Evolutionary conservation across 768 basidiomycete genomes (phyloP), one percentile per base, ranked within the genome.

Genomic region (Amanita fuliginea): DNA sequence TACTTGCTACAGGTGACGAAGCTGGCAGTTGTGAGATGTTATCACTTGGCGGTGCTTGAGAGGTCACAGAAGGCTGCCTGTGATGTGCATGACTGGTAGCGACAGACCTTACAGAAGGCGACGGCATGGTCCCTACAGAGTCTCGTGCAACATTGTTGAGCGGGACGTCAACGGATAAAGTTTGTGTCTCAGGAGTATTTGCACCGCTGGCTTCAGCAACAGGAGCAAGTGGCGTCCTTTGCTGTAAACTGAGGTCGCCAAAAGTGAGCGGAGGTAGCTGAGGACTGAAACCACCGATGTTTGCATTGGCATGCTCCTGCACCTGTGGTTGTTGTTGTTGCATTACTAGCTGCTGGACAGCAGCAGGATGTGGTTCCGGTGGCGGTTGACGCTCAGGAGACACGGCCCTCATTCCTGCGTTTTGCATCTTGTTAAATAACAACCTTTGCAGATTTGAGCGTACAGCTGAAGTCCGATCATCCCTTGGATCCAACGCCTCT

Each of bases 401-500:
- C 30, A 54, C 54, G n/a, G 53, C 22, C 35, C 55, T 51, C 44
- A 42, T 52, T 41, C 64, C 62, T 33, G 60, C 56, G 41, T 64
- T 70, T 32, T 72, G 73, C 77, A 91, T 80, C 46, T 83, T 77
- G 33, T 79, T 72, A n/a, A 69, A 63, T 28, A 88, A 67, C 19
- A 89, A 74, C 40, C 71, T 70, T 52, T 81, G 70, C 47, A 92
- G 69, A 51, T 76, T 72, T 4, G 75, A 68, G 11, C 90, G 74
- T 54, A 86, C 73, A 7, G 69, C 66, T 3, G 87, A 83, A 5
- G 87, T 89, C n/a, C 76, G 75, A 55, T 89, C 85, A 45, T 86
- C 80, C 46, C 83, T 71, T 41, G 81, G 83, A 60, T 92, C 86
- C 57, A 88, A 67, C n/a, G 65, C 66, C 62, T 92, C 83, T 9